Evolutionary conservation across 441 rosid genomes (phyloP).

Genomic region (Pelargonium fulgidum): DNA sequence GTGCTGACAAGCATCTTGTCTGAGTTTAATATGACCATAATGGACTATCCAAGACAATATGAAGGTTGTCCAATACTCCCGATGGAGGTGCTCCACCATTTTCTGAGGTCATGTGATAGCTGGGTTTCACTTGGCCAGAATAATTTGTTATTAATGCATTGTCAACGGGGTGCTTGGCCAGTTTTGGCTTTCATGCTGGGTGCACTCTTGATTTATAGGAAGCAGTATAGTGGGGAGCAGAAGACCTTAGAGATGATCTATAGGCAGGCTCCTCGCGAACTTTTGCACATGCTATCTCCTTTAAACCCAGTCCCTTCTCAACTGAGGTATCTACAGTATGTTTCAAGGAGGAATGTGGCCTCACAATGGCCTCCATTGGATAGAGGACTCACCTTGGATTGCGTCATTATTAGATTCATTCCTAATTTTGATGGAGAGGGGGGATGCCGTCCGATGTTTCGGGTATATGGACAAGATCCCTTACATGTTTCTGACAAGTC

Average conservation of each 20-base stretch:
- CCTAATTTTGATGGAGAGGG: constrained; percentile 69
- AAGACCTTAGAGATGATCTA: constrained; percentile 92
- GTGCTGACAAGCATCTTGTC: constrained; percentile 53
- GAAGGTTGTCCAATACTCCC: constrained; percentile 80
- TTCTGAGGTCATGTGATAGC: constrained; percentile 82
- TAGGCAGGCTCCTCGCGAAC: constrained; percentile 85
- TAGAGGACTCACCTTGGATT: constrained; percentile 80
- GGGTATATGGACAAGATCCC: constrained; percentile 82
- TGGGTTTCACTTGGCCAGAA: constrained; percentile 82
- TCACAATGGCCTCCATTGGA: constrained; percentile 92
- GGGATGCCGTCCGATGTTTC: constrained; percentile 80
- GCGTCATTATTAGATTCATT: constrained; percentile 67
- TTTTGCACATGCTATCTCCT: constrained; percentile 66
- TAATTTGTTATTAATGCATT: constrained; percentile 83
- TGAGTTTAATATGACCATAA: constrained; percentile 70
- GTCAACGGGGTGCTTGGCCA: constrained; percentile 83
- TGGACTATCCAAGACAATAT: constrained; percentile 94
- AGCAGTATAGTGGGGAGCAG: constrained; percentile 74
- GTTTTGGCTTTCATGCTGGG: constrained; percentile 80
- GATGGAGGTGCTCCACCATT: constrained; percentile 85
- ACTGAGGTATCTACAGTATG: constrained; percentile 75
- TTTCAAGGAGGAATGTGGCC: constrained; percentile 79
- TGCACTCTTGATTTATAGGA: constrained; percentile 71
- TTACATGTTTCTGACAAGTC: constrained; percentile 49
- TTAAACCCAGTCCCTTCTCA: constrained; percentile 88